Percentiles rank a stretch among this genome's conserved stretches.
These are phyloP conservation scores for Obelidium mucronatum DNA, from an alignment of 192 early-diverging fungal genomes.

Conservation along the genomic window DNA sequence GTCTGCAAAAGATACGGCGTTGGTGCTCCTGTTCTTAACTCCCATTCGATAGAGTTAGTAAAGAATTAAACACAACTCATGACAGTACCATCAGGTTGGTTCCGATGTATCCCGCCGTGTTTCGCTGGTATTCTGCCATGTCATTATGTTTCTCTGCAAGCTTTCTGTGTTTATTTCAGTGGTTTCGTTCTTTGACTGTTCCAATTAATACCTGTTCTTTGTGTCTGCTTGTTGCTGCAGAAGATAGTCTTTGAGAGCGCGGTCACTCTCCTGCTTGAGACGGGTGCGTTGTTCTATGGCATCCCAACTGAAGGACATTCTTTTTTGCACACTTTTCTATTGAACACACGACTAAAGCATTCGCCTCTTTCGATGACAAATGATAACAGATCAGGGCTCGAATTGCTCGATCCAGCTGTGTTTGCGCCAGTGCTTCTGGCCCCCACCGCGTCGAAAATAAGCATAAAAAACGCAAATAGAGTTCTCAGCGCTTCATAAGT, in stretches of 20 bases:
- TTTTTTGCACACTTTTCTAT: no score
- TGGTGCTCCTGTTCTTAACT: not conserved
- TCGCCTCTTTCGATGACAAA: no score
- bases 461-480: no score
- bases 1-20: not conserved
- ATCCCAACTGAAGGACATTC: constrained; percentile 59
- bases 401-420: no score
- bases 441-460: no score
- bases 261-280: constrained; percentile 40
- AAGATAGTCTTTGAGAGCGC: constrained; percentile 47
- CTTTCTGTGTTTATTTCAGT: constrained; percentile 45
- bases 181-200: not conserved
- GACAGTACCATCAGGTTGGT: not conserved
- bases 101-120: not conserved
- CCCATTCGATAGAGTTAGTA: not conserved
- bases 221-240: constrained; percentile 46
- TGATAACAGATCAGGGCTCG: no score
- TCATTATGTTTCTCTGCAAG: constrained; percentile 41
- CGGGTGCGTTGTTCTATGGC: constrained; percentile 49
- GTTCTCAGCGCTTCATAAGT: no score
- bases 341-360: no score
- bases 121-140: constrained; percentile 34
- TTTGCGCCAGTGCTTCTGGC: no score
- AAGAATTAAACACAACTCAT: not conserved
- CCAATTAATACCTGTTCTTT: constrained; percentile 50